A percentile compares a stretch with the other conserved stretches of the same genome.
phyloP scores from a whole-genome alignment of 192 early-diverging fungal species.

The Phlyctochytrium planicorne region DNA sequence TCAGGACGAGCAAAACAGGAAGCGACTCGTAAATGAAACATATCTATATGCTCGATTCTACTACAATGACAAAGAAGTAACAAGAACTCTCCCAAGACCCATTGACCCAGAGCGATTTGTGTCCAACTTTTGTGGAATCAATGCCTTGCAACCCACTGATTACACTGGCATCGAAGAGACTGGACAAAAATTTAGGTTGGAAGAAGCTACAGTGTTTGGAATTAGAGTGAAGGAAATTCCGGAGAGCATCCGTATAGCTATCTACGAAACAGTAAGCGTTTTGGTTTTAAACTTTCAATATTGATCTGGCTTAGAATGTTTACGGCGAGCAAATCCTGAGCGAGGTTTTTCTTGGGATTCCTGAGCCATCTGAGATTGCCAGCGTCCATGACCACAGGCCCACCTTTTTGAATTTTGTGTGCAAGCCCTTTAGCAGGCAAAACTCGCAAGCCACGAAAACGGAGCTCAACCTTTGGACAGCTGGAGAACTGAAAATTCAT shows the following conservation, averaged over 20 bases:
- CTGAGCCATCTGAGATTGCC: slow-evolving; percentile 28
- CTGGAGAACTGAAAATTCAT: slow-evolving; percentile 31
- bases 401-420: background rate
- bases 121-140: slow-evolving; percentile 36
- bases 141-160: slow-evolving; percentile 4
- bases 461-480: slow-evolving; percentile 21
- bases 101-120: slow-evolving; percentile 36
- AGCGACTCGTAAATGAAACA: slow-evolving; percentile 32
- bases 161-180: slow-evolving; percentile 14
- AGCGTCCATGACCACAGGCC: slow-evolving; percentile 16
- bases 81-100: slow-evolving; percentile 34
- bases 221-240: slow-evolving; percentile 45
- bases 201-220: slow-evolving; percentile 31
- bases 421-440: background rate
- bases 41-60: slow-evolving; percentile 28
- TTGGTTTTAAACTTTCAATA: background rate
- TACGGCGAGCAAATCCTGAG: slow-evolving; percentile 31
- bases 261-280: slow-evolving; percentile 43
- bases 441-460: background rate
- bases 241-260: slow-evolving; percentile 35
- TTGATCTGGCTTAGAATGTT: slow-evolving; percentile 7
- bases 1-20: slow-evolving; percentile 45
- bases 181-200: slow-evolving; percentile 8
- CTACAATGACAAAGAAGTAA: slow-evolving; percentile 50
- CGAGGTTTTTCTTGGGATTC: slow-evolving; percentile 44